Evolutionary conservation across 2,329 filamentous ascomycete species (phyloP), one percentile per base, ranked within the genome.

Genomic region (Ceratocystis ficicola): DNA sequence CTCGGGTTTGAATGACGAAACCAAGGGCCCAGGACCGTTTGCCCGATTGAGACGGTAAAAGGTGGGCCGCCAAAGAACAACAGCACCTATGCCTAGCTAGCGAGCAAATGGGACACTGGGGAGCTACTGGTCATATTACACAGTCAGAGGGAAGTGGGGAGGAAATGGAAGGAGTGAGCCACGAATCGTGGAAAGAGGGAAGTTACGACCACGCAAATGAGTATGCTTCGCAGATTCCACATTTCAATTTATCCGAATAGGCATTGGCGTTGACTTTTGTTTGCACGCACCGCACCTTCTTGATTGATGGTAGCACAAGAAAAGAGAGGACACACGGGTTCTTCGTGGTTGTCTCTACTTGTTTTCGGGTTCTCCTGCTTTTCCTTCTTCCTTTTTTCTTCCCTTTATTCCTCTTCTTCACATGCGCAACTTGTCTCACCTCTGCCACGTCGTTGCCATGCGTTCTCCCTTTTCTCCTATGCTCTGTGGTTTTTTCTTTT

Each of bases 151-250:
- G 25, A 55, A 55, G 30, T 12, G 30, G 17, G 30, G 22, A 57
- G 28, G 4, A 57, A 57, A 57, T 57, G 52, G 52, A 57, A 57
- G 52, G 52, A 57, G 52, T 52, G 22, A 52, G n/a, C 22, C 36
- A 41, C 10, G 36, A 10, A 41, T 41, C 36, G 36, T 41, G 48
- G 3, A 50, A 50, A 22, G 48, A 50, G 48, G n/a, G 48, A 50
- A 50, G 48, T 25, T 50, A 20, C 48, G 48, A 22, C 48, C 17
- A 41, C 36, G 36, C 20, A 22, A 22, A 20, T 6, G 48, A 50
- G 48, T 25, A 25, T 50, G 20, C n/a, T 22, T 50, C 48, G 48
- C 48, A 50, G 48, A 50, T 57, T 32, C 52, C 25, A 32, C 15
- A n/a, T 30, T 32, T 30, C 22, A 32, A 5, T n/a, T 57, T 57